Evolutionary conservation across 768 basidiomycete species (phyloP).

Genomic region (Rossbeevera mucosa): DNA sequence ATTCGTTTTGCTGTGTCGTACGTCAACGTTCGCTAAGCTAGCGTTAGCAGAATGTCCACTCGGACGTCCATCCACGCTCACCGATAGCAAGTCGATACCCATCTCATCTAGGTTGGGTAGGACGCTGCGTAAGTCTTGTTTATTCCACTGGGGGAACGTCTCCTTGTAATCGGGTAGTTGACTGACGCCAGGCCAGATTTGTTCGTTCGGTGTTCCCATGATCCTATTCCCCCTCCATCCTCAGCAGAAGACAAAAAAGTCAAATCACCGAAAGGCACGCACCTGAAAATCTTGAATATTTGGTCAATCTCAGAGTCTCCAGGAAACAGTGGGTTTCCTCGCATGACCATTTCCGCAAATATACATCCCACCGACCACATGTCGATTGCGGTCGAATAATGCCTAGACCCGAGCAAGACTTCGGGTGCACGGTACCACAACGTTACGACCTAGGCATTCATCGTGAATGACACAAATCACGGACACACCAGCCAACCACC

Average conservation of each 20-base stretch:
- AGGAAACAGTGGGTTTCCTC: constrained; percentile 87
- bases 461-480: constrained; percentile 7
- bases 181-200: constrained; percentile 87
- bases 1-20: constrained; percentile 92
- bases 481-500: neutral
- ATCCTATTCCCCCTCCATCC: constrained; percentile 50
- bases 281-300: constrained; percentile 99
- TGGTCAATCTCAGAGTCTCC: constrained; percentile 99
- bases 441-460: constrained; percentile 77
- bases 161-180: constrained; percentile 91
- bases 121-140: constrained; percentile 60
- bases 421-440: constrained; percentile 99
- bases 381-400: constrained; percentile 97
- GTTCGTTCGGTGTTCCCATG: constrained; percentile 90
- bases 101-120: constrained; percentile 70
- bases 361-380: constrained; percentile 99
- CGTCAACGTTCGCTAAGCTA: constrained; percentile 55
- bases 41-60: neutral
- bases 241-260: neutral
- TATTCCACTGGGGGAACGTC: constrained; percentile 93
- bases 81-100: constrained; percentile 80
- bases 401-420: constrained; percentile 90
- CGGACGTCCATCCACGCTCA: constrained; percentile 24
- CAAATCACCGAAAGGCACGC: neutral
- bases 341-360: constrained; percentile 98